Base-by-base conservation (phyloP, 2,329 filamentous ascomycete species). In the Penicillium decumbens region DNA sequence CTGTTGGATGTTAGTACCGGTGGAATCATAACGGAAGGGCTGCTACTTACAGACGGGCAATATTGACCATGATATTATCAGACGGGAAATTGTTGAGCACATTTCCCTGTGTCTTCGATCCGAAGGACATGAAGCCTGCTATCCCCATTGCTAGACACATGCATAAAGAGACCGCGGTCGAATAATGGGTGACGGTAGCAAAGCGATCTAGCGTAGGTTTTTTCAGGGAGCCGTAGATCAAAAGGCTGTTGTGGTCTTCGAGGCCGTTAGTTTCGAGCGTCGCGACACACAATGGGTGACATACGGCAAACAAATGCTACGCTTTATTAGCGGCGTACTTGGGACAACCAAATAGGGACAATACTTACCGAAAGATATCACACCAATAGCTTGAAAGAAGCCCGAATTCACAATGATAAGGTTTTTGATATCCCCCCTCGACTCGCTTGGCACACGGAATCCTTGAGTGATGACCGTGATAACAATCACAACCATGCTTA, bases 201-300 rank as follows among this genome's bases (percentile, higher is more conserved):
- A 98, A 98, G 56, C 95, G 89, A 76, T 97, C 91, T 61, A 98
- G 87, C 1, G 93, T 98, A 1, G 93, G 93, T 44, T 88, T 96
- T 61, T 87, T 85, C 54, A 98, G 81, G 2, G 92, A 97, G 58
- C 92, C 92, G 72, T 98, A 98, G 67, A 98, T 98, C 48, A 98
- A 80, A 52, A 98, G 85, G 44, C 89, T 95, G 74, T 98, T 98
- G 75, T 98, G 93, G 68, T 98, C 77, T 80, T 58, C 33, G 6
- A 32, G 13, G 33, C 39, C 20, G 52, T 70, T 53, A 68, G 57
- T 48, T 30, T 46, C 41, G 13, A 15, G 29, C 3, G 4, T n/a
- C 15, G 32, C 18, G 8, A 37, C 29, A 30, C 12, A 23, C 18
- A 20, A 23, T 25, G 33, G 15, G 28, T 1, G 50, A 68, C 75